phyloP scores from a whole-genome alignment of 2,329 filamentous ascomycete genomes.

The Alternaria viburni region DNA sequence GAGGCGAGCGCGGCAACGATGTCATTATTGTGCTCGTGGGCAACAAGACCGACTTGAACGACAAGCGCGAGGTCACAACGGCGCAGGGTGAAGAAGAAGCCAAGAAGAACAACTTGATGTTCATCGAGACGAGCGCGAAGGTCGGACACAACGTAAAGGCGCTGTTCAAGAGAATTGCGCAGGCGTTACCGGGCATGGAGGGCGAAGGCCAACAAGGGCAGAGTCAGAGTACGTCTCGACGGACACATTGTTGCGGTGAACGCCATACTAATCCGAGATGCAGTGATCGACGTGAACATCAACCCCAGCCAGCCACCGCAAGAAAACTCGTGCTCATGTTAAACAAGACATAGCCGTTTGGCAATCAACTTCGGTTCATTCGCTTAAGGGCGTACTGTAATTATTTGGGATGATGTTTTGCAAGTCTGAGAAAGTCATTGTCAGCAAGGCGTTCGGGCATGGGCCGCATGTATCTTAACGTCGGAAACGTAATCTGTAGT shows the following conservation, averaged over 20 bases:
- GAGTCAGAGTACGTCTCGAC: constrained; percentile 72
- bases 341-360: constrained; percentile 13
- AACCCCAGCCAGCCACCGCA: constrained; percentile 69
- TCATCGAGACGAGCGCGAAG: constrained; percentile 98
- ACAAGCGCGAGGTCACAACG: constrained; percentile 96
- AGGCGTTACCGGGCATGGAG: constrained; percentile 97
- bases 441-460: constrained; percentile 50
- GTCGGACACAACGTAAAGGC: constrained; percentile 97
- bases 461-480: constrained; percentile 19
- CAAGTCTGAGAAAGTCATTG: constrained; percentile 36
- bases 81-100: constrained; percentile 97
- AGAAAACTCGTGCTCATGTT: constrained; percentile 58
- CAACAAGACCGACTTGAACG: constrained; percentile 98
- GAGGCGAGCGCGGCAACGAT: constrained; percentile 95
- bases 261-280: constrained; percentile 14
- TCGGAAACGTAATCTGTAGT: constrained; percentile 40
- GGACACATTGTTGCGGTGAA: neutral
- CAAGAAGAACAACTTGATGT: constrained; percentile 97
- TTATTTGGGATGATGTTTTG: constrained; percentile 39
- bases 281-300: constrained; percentile 94
- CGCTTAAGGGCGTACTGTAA: constrained; percentile 42
- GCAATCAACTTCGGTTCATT: constrained; percentile 21
- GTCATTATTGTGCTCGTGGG: constrained; percentile 98
- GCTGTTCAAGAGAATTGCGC: constrained; percentile 96
- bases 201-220: constrained; percentile 80